Evolutionary conservation across 129 eudicot species (phyloP).

Genomic region (Arctium lappa): DNA sequence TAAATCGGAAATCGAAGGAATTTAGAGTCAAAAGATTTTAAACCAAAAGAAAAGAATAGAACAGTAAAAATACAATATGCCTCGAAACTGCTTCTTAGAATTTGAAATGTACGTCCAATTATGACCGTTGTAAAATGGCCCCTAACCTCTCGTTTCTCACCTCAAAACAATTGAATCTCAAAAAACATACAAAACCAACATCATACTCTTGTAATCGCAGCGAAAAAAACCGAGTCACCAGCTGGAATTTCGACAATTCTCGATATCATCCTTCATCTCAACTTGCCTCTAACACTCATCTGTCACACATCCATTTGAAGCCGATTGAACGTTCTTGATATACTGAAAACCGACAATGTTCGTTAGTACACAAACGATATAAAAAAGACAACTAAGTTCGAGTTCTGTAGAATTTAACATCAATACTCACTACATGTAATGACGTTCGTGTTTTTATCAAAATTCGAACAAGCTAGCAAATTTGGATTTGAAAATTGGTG

Average conservation of each 20-base stretch:
- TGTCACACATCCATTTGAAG: conserved; percentile 92
- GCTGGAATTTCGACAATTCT: conserved; percentile 15
- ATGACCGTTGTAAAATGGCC: not conserved
- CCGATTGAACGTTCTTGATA: conserved; percentile 88
- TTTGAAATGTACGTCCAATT: not conserved
- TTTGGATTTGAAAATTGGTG: not conserved
- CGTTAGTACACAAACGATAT: not conserved
- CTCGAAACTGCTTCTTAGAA: not conserved
- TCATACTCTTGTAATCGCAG: not conserved
- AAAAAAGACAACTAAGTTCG: not conserved
- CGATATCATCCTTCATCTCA: conserved; percentile 18
- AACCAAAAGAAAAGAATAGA: too few relatives aligned
- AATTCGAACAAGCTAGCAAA: not conserved
- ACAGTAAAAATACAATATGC: not conserved
- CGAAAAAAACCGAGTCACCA: not conserved
- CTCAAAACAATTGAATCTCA: not conserved
- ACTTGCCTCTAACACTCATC: conserved; percentile 52
- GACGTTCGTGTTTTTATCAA: not conserved
- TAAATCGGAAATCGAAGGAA: not conserved
- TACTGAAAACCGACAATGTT: conserved; percentile 43
- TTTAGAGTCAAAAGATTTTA: not conserved
- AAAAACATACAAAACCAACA: not conserved
- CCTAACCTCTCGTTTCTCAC: not conserved
- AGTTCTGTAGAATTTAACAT: not conserved
- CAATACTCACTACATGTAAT: too few relatives aligned